Base-by-base conservation (phyloP, 345 rosid species). In the Adansonia digitata region DNA sequence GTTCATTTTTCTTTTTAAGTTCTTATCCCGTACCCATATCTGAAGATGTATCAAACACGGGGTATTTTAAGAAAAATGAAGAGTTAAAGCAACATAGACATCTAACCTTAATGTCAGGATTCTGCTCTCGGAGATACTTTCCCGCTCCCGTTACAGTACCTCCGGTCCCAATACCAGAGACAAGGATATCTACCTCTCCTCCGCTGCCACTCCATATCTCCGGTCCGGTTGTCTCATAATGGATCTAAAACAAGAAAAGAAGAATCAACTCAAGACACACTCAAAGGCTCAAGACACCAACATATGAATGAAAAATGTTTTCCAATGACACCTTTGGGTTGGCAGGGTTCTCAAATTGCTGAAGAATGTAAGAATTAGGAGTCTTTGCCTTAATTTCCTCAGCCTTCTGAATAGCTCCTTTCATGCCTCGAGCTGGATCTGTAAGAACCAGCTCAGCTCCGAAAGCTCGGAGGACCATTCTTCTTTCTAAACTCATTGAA, bases 401-500 rank as follows among this genome's bases (percentile, higher is more conserved):
- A 1, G 93, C 93, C 82, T 91, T 91, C 80, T 84, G 88, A 73
- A 91, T 84, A 53, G 93, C 96, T 14, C 93, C 93, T 77, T 86
- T 91, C 89, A 91, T 85, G 76, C 93, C 96, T 72, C 78, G 81
- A 63, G 93, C 96, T 42, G 96, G 96, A 79, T 91, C 90, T 15
- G 96, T 91, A 43, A 91, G 90, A 71, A 91, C 85, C 72, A 91
- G 80, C 86, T 91, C 92, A 70, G 93, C 92, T 72, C 96, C 93
- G 74, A 91, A 89, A 71, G 87, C 96, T 61, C 84, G 87, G 68
- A 91, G 96, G 72, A 91, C 84, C 79, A 87, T 91, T 84, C 93
- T 87, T 87, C 96, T 89, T 76, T 91, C 96, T n/a, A 89, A 81
- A 77, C 96, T 91, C 96, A 91, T 87, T 20, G 93, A 84, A 74